Evolutionary conservation across 805 yeast genomes (phyloP).

Genomic region (Metschnikowia borealis): DNA sequence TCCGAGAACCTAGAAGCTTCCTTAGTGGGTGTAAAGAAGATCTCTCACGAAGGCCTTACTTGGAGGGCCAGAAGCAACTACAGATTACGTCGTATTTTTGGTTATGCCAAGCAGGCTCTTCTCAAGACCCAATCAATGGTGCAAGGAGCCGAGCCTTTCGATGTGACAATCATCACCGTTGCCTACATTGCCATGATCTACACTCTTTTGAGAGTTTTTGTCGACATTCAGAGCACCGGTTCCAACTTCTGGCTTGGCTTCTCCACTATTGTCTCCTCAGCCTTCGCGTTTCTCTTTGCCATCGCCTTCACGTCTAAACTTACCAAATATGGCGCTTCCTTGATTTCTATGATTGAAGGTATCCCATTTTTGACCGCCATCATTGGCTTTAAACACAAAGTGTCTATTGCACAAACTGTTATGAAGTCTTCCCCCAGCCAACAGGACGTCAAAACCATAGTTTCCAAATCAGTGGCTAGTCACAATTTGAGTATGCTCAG

Average conservation of each 20-base stretch:
- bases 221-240: slow-evolving; percentile 73
- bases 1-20: slow-evolving; percentile 24
- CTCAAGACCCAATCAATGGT: slow-evolving; percentile 43
- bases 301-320: slow-evolving; percentile 52
- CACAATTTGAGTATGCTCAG: slow-evolving; percentile 55
- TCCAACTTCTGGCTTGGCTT: slow-evolving; percentile 86
- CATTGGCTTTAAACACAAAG: slow-evolving; percentile 86
- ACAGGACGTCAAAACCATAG: slow-evolving; percentile 41
- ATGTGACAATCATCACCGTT: slow-evolving; percentile 68
- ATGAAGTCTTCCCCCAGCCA: slow-evolving; percentile 35
- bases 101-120: slow-evolving; percentile 41
- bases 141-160: slow-evolving; percentile 78
- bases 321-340: slow-evolving; percentile 59
- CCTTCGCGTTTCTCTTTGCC: slow-evolving; percentile 81
- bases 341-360: slow-evolving; percentile 80
- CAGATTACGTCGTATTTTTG: slow-evolving; percentile 53
- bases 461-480: slow-evolving; percentile 39
- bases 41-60: slow-evolving; percentile 41
- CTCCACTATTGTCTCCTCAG: slow-evolving; percentile 72
- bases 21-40: slow-evolving; percentile 22
- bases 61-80: slow-evolving; percentile 63
- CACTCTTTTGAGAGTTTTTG: slow-evolving; percentile 68
- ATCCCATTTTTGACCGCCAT: slow-evolving; percentile 89
- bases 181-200: slow-evolving; percentile 89
- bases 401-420: slow-evolving; percentile 62